A percentile compares a stretch with the other conserved stretches of the same genome.
Conservation (phyloP, 2,329 filamentous ascomycete species). For the Byssoonygena ceratinophila region DNA sequence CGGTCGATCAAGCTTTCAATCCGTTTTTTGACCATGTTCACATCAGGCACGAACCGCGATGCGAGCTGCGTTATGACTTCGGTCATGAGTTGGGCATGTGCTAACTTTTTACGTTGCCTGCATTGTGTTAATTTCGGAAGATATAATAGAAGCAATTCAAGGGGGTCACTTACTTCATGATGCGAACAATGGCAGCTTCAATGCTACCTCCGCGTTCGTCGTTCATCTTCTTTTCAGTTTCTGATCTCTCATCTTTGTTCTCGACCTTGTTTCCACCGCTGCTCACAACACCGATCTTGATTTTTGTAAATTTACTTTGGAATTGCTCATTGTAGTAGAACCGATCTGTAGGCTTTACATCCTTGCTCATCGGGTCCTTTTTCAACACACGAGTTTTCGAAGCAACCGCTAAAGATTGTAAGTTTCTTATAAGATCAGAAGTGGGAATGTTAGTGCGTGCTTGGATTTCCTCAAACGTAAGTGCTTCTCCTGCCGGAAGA, state of each 20-base stretch:
- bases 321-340: constrained; percentile 80
- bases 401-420: constrained; percentile 72
- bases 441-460: constrained; percentile 67
- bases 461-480: constrained; percentile 68
- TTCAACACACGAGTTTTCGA: constrained; percentile 70
- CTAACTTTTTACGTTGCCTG: constrained; percentile 41
- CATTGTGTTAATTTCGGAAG: constrained; percentile 10
- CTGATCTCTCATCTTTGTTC: constrained; percentile 49
- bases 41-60: constrained; percentile 41
- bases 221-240: constrained; percentile 42
- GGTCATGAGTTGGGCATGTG: constrained; percentile 41
- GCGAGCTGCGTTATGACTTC: constrained; percentile 42
- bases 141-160: background rate
- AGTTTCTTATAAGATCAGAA: constrained; percentile 61
- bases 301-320: constrained; percentile 68
- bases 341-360: constrained; percentile 61
- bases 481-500: constrained; percentile 41
- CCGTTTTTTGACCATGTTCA: constrained; percentile 44
- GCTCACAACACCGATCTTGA: constrained; percentile 78
- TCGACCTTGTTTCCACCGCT: constrained; percentile 73
- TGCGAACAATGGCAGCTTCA: constrained; percentile 44
- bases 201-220: constrained; percentile 42
- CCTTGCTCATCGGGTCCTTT: constrained; percentile 71
- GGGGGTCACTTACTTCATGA: constrained; percentile 40
- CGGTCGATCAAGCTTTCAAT: constrained; percentile 46